Evolutionary conservation across 225 moss, liverwort and hornwort genomes (phyloP).

Genomic region (Ulota crispa): DNA sequence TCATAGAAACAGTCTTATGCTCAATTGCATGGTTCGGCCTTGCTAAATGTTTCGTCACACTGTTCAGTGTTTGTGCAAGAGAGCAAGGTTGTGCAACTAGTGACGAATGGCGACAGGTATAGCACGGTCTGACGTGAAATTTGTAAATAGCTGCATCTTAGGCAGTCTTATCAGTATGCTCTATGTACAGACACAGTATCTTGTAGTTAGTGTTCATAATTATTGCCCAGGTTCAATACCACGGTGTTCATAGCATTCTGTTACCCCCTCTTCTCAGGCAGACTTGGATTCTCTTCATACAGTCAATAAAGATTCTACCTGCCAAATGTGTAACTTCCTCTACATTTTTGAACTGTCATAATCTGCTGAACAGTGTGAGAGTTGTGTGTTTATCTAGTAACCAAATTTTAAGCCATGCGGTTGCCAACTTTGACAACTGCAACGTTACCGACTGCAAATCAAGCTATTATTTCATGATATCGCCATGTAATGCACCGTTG

Average conservation of each 20-base stretch:
- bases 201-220: constrained; percentile 34
- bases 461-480: neutral
- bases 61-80: constrained; percentile 9
- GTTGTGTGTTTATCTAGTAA: neutral
- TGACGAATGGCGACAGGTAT: constrained; percentile 11
- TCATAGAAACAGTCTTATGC: constrained; percentile 12
- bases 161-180: constrained; percentile 6
- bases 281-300: constrained; percentile 17
- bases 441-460: neutral
- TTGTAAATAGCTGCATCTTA: constrained; percentile 23
- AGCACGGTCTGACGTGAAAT: constrained; percentile 10
- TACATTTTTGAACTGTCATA: neutral
- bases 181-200: constrained; percentile 27
- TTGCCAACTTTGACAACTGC: neutral
- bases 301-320: constrained; percentile 35
- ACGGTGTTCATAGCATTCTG: constrained; percentile 20
- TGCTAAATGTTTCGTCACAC: constrained; percentile 23
- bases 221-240: constrained; percentile 36
- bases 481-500: neutral
- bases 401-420: neutral
- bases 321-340: neutral
- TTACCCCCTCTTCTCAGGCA: constrained; percentile 15
- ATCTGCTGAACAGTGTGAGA: neutral
- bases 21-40: neutral
- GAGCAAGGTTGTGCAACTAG: constrained; percentile 21